These are phyloP conservation scores for Penstemon davidsonii DNA, from an alignment of 257 asterid species.

Conservation along the genomic window DNA sequence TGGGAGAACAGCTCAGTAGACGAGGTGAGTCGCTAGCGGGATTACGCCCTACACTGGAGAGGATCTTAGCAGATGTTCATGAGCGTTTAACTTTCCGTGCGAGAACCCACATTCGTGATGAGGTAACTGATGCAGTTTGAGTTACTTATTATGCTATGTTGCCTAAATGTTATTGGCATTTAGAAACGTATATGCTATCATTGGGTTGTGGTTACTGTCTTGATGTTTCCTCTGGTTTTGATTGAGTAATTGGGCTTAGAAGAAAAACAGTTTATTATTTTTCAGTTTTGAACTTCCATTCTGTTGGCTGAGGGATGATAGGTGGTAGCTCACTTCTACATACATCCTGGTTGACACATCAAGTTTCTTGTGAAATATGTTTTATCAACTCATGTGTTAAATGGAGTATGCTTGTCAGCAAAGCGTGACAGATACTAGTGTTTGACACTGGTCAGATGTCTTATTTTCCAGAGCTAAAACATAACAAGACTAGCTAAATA, in stretches of 20 bases:
- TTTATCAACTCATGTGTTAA: neutral
- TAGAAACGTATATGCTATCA: neutral
- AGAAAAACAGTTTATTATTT: neutral
- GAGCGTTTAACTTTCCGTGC: constrained; percentile 97
- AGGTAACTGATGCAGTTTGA: constrained; percentile 51
- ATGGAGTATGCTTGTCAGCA: neutral
- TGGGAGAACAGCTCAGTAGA: constrained; percentile 85
- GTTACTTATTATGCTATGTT: constrained; percentile 19
- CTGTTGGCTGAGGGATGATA: constrained; percentile 22
- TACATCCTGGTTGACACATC: constrained; percentile 6
- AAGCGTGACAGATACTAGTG: neutral
- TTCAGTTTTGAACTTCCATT: constrained; percentile 10
- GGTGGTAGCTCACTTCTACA: constrained; percentile 11
- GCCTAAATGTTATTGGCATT: constrained; percentile 21
- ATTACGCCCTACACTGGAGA: constrained; percentile 82
- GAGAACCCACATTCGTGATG: constrained; percentile 90
- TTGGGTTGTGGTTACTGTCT: neutral
- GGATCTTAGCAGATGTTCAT: constrained; percentile 94
- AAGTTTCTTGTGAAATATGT: constrained; percentile 8
- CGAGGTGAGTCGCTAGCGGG: constrained; percentile 92
- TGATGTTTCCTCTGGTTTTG: neutral
- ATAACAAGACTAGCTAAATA: neutral
- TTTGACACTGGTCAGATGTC: neutral
- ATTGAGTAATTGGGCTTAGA: neutral
- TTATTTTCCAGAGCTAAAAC: neutral